phyloP scores from a whole-genome alignment of 2,329 filamentous ascomycete genomes.

The Penicillium sp. region DNA sequence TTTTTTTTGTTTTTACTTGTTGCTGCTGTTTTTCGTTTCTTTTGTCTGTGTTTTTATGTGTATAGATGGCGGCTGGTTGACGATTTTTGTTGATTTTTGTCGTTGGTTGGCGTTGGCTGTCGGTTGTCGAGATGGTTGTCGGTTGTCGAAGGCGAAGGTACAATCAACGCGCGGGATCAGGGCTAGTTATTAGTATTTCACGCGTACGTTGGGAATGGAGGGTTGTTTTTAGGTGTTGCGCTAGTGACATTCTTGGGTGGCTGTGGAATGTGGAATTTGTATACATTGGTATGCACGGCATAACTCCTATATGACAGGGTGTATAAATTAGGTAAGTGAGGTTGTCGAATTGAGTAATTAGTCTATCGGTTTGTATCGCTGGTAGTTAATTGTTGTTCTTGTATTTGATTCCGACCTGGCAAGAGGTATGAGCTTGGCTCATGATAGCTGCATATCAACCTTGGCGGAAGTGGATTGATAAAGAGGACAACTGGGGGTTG shows the following conservation, averaged over 20 bases:
- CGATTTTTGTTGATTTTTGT: neutral
- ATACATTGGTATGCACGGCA: neutral
- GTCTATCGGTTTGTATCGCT: neutral
- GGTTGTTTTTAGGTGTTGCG: neutral
- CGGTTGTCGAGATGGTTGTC: neutral
- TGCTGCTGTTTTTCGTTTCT: neutral
- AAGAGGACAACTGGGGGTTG: neutral
- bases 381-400: too few species aligned
- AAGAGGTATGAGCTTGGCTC: neutral
- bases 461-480: neutral
- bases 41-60: neutral
- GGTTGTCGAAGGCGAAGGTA: neutral
- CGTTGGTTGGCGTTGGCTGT: neutral
- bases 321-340: neutral
- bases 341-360: neutral
- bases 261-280: conserved; percentile 1
- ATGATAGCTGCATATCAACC: neutral
- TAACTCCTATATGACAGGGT: neutral
- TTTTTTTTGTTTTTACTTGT: neutral
- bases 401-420: neutral
- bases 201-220: neutral
- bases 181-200: neutral
- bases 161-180: neutral
- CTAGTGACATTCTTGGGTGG: neutral
- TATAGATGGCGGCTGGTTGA: neutral